Percentiles rank a stretch among this genome's conserved stretches.
Conservation (phyloP, 805 yeast species). For the Maudiozyma bulderi region DNA sequence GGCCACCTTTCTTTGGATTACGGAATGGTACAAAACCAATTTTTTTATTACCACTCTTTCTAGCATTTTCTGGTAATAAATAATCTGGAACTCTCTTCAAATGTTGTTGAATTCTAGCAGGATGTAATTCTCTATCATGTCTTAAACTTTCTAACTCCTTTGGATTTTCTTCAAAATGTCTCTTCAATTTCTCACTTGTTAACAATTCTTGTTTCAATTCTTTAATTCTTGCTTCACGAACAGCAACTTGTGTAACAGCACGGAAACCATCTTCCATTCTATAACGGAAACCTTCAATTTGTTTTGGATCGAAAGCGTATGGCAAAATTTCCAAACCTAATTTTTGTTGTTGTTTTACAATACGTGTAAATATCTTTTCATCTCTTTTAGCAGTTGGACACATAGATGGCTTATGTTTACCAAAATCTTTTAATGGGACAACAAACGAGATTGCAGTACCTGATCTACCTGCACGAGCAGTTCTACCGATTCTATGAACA, state of each 20-base stretch:
- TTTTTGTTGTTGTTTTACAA: conserved; percentile 65
- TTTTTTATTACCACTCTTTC: conserved; percentile 42
- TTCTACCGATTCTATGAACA: conserved; percentile 90
- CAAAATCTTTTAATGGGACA: conserved; percentile 72
- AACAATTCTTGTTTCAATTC: conserved; percentile 82
- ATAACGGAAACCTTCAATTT: conserved; percentile 91
- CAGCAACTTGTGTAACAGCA: conserved; percentile 80
- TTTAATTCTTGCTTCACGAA: conserved; percentile 86
- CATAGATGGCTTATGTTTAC: conserved; percentile 77
- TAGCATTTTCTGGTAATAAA: conserved; percentile 70
- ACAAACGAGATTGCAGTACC: conserved; percentile 94
- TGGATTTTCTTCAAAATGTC: conserved; percentile 96
- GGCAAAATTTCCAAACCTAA: conserved; percentile 72
- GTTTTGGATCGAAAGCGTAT: conserved; percentile 82
- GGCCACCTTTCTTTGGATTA: conserved; percentile 31
- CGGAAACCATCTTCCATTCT: conserved; percentile 96
- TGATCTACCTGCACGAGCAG: conserved; percentile 93
- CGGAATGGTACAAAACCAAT: conserved; percentile 70
- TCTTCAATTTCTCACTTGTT: conserved; percentile 79
- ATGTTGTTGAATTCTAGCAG: conserved; percentile 73
- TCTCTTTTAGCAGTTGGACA: conserved; percentile 66
- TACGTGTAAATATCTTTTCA: conserved; percentile 73
- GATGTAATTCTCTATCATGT: conserved; percentile 84
- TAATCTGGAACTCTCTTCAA: conserved; percentile 90
- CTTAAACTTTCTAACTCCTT: conserved; percentile 81